These are phyloP conservation scores for Auricularia cornea DNA, from an alignment of 768 basidiomycete genomes.

Conservation along the genomic window DNA sequence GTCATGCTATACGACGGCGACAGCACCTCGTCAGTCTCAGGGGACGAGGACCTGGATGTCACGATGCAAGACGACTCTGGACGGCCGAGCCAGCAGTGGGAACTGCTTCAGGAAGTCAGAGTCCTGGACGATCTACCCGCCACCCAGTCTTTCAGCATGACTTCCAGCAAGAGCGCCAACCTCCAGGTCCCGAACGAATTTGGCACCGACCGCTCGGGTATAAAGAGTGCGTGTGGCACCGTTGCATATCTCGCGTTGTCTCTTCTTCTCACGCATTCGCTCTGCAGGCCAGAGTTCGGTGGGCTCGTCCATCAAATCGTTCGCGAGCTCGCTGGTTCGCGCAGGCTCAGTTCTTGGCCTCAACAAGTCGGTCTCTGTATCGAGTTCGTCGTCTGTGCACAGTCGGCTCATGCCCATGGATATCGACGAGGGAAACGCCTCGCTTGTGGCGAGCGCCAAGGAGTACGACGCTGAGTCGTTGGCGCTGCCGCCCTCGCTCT, in stretches of 20 bases:
- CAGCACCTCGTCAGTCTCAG: not conserved
- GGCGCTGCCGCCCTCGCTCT: slow-evolving; percentile 30
- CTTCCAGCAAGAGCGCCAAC: not conserved
- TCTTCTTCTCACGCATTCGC: slow-evolving; percentile 4
- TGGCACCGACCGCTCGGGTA: slow-evolving; percentile 43
- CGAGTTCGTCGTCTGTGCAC: not conserved
- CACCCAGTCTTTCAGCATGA: not conserved
- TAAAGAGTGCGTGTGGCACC: slow-evolving; percentile 43
- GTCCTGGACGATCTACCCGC: slow-evolving; percentile 8
- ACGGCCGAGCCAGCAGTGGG: slow-evolving; percentile 63
- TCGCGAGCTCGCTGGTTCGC: slow-evolving; percentile 70
- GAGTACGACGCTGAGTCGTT: not conserved
- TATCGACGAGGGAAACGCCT: slow-evolving; percentile 17
- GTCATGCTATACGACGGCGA: too few relatives aligned
- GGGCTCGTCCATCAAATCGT: slow-evolving; percentile 62
- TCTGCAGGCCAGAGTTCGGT: slow-evolving; percentile 22
- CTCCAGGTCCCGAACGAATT: slow-evolving; percentile 38
- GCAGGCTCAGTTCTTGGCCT: slow-evolving; percentile 19
- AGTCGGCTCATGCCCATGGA: not conserved
- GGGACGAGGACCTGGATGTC: slow-evolving; percentile 30
- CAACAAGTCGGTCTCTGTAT: not conserved
- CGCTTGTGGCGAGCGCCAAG: slow-evolving; percentile 19
- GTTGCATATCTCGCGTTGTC: slow-evolving; percentile 1
- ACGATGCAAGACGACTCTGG: slow-evolving; percentile 14
- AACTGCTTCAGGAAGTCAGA: slow-evolving; percentile 78